Conservation (phyloP, 148 eudicot species). For the Linanthus parryae region DNA sequence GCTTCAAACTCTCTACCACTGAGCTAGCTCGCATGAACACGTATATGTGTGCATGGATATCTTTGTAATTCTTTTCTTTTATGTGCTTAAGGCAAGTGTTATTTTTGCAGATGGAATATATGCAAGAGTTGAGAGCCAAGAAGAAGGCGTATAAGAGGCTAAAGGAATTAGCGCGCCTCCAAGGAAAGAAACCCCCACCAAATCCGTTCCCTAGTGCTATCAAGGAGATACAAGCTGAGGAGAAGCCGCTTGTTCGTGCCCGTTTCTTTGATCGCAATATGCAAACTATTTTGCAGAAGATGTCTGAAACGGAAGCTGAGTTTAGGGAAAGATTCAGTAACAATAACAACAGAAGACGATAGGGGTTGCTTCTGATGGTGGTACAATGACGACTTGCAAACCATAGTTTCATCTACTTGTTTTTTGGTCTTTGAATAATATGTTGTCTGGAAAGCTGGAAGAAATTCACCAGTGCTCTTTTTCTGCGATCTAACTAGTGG, state of each 20-base stretch:
- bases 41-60: too few species aligned
- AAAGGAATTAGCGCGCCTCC: conserved; percentile 61
- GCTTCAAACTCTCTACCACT: background rate
- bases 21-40: too few species aligned
- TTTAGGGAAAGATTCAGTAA: too few species aligned
- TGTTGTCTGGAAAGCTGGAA: too few species aligned
- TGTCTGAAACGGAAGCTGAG: too few species aligned
- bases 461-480: too few species aligned
- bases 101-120: conserved; percentile 65
- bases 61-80: background rate
- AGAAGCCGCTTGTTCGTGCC: conserved; percentile 55
- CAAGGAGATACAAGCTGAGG: conserved; percentile 88
- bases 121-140: conserved; percentile 50
- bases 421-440: too few species aligned
- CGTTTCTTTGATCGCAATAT: conserved; percentile 57
- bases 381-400: too few species aligned
- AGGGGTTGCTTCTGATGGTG: too few species aligned
- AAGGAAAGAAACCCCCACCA: conserved; percentile 65
- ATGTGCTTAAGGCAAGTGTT: background rate
- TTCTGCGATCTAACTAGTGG: too few species aligned
- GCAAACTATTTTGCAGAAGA: conserved; percentile 35
- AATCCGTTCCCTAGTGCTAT: conserved; percentile 89
- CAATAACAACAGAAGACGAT: too few species aligned
- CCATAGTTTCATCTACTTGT: too few species aligned
- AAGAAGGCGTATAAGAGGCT: conserved; percentile 60